phyloP scores from a whole-genome alignment of 495 filamentous ascomycete species.

The Talaromyces thailandensis region DNA sequence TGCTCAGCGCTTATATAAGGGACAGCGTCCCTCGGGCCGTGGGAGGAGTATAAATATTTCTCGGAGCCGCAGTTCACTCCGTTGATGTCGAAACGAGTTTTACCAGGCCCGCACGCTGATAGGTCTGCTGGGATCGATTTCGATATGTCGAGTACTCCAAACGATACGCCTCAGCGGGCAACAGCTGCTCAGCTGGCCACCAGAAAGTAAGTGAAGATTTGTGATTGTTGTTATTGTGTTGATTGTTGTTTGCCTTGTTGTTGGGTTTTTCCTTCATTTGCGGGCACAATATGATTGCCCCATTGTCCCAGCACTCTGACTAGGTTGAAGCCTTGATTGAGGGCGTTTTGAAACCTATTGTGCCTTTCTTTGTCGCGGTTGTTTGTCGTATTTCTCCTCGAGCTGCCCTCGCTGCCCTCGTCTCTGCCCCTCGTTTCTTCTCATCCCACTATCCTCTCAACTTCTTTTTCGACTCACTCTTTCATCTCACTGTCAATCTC shows the following conservation, averaged over 20 bases:
- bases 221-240: conserved; percentile 6
- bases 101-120: conserved; percentile 8
- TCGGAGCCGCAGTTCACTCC: background rate
- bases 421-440: background rate
- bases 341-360: background rate
- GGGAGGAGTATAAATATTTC: background rate
- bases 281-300: background rate
- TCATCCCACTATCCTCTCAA: background rate
- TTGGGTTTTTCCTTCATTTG: background rate
- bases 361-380: background rate
- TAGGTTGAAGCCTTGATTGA: conserved; percentile 2
- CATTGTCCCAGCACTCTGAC: background rate
- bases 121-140: conserved; percentile 14
- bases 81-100: conserved; percentile 6
- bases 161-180: conserved; percentile 38
- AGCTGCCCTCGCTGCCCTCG: background rate
- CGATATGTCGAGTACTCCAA: conserved; percentile 33
- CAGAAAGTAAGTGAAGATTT: conserved; percentile 39
- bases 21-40: background rate
- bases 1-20: background rate
- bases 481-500: background rate
- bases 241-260: conserved; percentile 3
- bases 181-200: conserved; percentile 43
- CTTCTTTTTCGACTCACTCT: background rate
- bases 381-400: background rate